Evolutionary conservation across 441 rosid genomes (phyloP), one percentile per base, ranked within the genome.

Genomic region (Corymbia citriodora): DNA sequence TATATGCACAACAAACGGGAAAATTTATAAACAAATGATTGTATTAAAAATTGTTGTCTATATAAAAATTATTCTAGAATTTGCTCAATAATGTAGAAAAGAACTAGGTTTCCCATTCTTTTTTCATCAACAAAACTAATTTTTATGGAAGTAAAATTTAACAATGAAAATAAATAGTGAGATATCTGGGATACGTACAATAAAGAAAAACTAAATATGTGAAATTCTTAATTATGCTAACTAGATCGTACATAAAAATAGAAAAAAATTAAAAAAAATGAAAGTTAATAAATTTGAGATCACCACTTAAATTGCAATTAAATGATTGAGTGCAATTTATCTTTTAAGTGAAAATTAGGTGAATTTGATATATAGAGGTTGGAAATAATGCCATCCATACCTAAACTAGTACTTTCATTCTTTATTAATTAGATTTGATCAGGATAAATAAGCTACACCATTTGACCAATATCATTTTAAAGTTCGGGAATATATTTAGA

Each of bases 371-470:
- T 59, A 59, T 23, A 59, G 29, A 40, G 65, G n/a, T n/a, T 59
- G n/a, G 65, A 59, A 59, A 59, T 59, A 2, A 59, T 6, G 0
- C 63, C 1, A 0, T 13, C 63, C 0, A 23, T 57, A 57, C 25
- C 1, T 57, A 57, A 21, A 57, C 4, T 57, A 21, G 23, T 57
- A 6, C 29, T 10, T 57, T 57, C 13, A 57, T 57, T 57, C 63
- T 57, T 57, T 23, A 10, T 57, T 57, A 57, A 3, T 9, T 57
- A 23, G 13, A 57, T 10, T 59, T 59, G 63, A 59, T 59, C 3
- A 10, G 14, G 25, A 59, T 59, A 29, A 59, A 59, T 59, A 59
- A 25, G 65, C 65, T 59, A 59, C 25, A 29, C 3, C 65, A 59
- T 59, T 59, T 3, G 15, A 59, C 1, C 14, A 29, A 59, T 25